Percentiles rank a stretch among this genome's conserved stretches.
phyloP scores from a whole-genome alignment of 306 rosid genomes.

The Vachellia pachyceras region DNA sequence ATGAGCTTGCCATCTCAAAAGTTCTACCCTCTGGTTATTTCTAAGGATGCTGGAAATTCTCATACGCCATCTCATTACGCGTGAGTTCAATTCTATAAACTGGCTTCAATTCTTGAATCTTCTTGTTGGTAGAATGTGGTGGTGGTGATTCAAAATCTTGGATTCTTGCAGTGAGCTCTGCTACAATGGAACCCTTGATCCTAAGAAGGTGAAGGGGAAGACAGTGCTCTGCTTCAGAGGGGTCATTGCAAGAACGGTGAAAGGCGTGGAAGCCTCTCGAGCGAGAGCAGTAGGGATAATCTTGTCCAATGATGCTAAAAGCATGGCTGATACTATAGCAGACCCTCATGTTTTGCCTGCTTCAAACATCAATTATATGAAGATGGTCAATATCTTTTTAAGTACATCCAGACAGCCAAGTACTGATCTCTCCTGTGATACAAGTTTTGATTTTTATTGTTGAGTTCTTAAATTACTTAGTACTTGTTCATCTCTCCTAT shows the following conservation, averaged over 20 bases:
- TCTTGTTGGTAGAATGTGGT: not conserved
- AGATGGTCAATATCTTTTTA: constrained; percentile 46
- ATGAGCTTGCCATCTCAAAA: constrained; percentile 39
- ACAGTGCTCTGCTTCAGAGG: constrained; percentile 63
- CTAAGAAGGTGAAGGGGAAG: constrained; percentile 62
- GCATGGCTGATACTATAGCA: constrained; percentile 29
- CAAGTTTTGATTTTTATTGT: not conserved
- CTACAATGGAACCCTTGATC: constrained; percentile 48
- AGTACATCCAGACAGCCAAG: constrained; percentile 58
- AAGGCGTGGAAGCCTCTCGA: constrained; percentile 43
- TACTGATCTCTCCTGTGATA: constrained; percentile 31
- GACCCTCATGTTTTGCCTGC: constrained; percentile 64
- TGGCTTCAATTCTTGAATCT: not conserved
- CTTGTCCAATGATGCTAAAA: constrained; percentile 37
- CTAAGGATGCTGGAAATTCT: constrained; percentile 38
- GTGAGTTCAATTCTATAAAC: constrained; percentile 46
- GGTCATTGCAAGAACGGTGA: constrained; percentile 18
- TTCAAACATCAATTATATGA: constrained; percentile 45
- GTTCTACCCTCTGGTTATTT: constrained; percentile 55
- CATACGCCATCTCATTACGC: not conserved
- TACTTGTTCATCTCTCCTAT: not conserved
- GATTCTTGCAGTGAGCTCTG: constrained; percentile 49
- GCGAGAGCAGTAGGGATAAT: constrained; percentile 76
- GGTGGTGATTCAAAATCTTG: not conserved
- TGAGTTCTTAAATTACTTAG: not conserved